A percentile compares a stretch with the other conserved stretches of the same genome.
Conservation (phyloP, 352 stramenopile genomes). For the Pythium dissimile region DNA sequence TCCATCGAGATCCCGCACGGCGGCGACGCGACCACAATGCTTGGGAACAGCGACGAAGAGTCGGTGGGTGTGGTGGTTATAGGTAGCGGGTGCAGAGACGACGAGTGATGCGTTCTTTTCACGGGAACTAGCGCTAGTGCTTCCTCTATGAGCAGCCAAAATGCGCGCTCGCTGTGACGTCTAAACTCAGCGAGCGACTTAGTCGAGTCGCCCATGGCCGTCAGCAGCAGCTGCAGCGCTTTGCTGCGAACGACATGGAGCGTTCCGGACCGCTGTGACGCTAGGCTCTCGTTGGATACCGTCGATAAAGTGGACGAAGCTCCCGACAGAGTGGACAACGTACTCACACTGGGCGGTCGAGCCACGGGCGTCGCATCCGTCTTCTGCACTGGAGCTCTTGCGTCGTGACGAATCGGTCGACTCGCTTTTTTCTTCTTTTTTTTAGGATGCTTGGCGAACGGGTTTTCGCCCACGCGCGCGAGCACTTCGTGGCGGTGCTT, state of each 20-base stretch:
- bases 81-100: no score
- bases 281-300: not conserved
- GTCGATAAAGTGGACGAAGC: not conserved
- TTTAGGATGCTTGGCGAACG: slow-evolving; percentile 43
- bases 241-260: slow-evolving; percentile 8
- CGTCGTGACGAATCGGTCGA: not conserved
- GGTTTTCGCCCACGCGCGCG: slow-evolving; percentile 36
- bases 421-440: slow-evolving; percentile 12
- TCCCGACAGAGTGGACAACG: not conserved
- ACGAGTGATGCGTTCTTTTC: not conserved
- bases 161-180: slow-evolving; percentile 34
- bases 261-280: not conserved
- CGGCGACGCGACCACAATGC: not conserved
- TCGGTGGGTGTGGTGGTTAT: not conserved
- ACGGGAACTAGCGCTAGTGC: slow-evolving; percentile 13
- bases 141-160: slow-evolving; percentile 52
- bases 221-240: slow-evolving; percentile 9
- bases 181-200: slow-evolving; percentile 24
- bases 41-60: not conserved
- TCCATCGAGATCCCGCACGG: slow-evolving; percentile 22
- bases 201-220: not conserved
- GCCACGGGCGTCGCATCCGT: not conserved
- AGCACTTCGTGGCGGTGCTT: slow-evolving; percentile 42
- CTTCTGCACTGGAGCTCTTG: not conserved
- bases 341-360: not conserved